Conservation (phyloP, 495 filamentous ascomycete species). For the Bryoglossum gracile region DNA sequence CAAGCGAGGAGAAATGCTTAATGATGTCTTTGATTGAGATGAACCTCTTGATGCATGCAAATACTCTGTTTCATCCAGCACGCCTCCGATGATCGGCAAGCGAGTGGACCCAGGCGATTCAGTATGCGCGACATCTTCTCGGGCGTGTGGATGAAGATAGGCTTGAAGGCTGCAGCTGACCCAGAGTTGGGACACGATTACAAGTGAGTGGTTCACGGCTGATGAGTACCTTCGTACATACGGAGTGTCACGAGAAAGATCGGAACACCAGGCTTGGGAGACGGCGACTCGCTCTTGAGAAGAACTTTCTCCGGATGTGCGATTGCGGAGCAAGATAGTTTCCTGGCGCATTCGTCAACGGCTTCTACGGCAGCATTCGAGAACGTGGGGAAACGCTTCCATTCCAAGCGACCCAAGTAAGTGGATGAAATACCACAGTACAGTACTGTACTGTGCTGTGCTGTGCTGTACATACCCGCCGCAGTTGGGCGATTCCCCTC, state of each 20-base stretch:
- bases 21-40: background rate
- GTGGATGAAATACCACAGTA: no score
- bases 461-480: no score
- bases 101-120: no score
- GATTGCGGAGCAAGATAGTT: background rate
- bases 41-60: background rate
- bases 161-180: background rate
- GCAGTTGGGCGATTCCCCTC: no score
- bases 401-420: slow-evolving; percentile 2
- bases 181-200: slow-evolving; percentile 1
- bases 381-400: slow-evolving; percentile 21
- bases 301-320: no score
- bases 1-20: background rate
- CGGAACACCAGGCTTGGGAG: no score
- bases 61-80: background rate
- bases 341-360: no score
- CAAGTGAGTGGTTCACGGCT: slow-evolving; percentile 6
- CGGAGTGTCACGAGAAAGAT: slow-evolving; percentile 4
- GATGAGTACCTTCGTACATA: background rate
- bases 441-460: no score
- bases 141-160: background rate
- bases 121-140: slow-evolving; percentile 3
- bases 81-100: slow-evolving; percentile 5
- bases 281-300: background rate
- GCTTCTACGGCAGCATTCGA: slow-evolving; percentile 20